These are phyloP conservation scores for Tolypocladium tropicale DNA, from an alignment of 2,329 filamentous ascomycete genomes.

Conservation along the genomic window DNA sequence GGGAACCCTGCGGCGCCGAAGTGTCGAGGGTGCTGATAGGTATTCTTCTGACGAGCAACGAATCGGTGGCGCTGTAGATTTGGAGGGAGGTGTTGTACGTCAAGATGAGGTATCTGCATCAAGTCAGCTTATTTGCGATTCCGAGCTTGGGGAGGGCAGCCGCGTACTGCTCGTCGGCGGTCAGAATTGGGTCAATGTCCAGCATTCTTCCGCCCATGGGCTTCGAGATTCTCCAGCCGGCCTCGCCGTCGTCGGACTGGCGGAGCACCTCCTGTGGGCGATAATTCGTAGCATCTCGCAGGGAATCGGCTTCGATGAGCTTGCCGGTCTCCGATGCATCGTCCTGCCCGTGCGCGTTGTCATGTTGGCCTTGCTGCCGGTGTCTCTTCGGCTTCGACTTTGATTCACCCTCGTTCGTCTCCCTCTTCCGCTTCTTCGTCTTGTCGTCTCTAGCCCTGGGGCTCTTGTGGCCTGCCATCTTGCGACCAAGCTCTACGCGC, in stretches of 20 bases:
- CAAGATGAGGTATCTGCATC: constrained; percentile 58
- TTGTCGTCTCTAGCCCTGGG: constrained; percentile 23
- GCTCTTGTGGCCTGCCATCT: constrained; percentile 25
- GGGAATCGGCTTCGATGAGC: constrained; percentile 2
- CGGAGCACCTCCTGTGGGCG: constrained; percentile 14
- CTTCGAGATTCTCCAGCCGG: constrained; percentile 50
- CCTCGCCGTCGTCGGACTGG: constrained; percentile 18
- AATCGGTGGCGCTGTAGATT: constrained; percentile 72
- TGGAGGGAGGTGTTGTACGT: constrained; percentile 66
- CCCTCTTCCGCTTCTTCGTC: constrained; percentile 37
- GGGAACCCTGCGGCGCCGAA: constrained; percentile 12
- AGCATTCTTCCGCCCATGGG: constrained; percentile 57
- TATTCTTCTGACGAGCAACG: constrained; percentile 67
- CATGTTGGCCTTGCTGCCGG: constrained; percentile 20
- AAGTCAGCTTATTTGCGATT: constrained; percentile 7
- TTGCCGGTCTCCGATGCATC: constrained; percentile 1
- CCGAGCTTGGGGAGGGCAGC: neutral
- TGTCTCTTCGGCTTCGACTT: constrained; percentile 34
- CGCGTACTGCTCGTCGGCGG: constrained; percentile 48
- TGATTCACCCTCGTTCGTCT: constrained; percentile 28
- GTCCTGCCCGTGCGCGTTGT: constrained; percentile 15
- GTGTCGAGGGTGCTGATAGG: constrained; percentile 29
- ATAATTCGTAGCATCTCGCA: constrained; percentile 5
- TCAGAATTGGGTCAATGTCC: constrained; percentile 54
- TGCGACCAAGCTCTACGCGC: constrained; percentile 2